phyloP scores from a whole-genome alignment of 1,284 basidiomycete genomes.

The Thelephora terrestris region DNA sequence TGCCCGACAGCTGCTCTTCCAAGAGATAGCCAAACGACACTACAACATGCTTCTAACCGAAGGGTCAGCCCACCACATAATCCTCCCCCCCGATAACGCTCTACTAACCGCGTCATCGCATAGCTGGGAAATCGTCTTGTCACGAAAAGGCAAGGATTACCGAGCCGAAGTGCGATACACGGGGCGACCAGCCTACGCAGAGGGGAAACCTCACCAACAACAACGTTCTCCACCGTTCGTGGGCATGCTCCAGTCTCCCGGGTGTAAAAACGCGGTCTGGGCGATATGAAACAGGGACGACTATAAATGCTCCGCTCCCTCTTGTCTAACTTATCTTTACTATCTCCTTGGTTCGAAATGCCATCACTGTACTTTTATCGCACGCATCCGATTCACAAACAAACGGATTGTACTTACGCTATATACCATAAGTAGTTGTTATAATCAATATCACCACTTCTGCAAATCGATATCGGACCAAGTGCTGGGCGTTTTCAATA shows the following conservation, averaged over 20 bases:
- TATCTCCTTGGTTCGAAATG: too few relatives aligned
- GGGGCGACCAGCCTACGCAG: constrained; percentile 50
- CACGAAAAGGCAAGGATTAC: constrained; percentile 48
- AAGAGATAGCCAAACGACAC: constrained; percentile 42
- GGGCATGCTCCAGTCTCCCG: constrained; percentile 34
- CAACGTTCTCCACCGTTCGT: constrained; percentile 54
- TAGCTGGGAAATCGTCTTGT: constrained; percentile 61
- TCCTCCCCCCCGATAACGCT: constrained; percentile 5
- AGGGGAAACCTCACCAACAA: constrained; percentile 33
- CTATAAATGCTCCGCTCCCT: too few relatives aligned
- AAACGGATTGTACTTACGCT: too few relatives aligned
- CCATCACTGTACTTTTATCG: too few relatives aligned
- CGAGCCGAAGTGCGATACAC: constrained; percentile 60
- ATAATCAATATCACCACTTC: too few relatives aligned
- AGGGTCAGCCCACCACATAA: constrained; percentile 40
- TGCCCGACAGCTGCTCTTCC: constrained; percentile 51
- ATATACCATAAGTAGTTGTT: too few relatives aligned
- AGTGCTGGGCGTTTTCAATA: too few relatives aligned
- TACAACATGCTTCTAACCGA: constrained; percentile 58
- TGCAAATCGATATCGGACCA: too few relatives aligned
- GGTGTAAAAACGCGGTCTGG: not conserved
- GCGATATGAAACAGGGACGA: too few relatives aligned
- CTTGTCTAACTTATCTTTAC: too few relatives aligned
- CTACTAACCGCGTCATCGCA: constrained; percentile 3
- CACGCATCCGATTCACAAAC: too few relatives aligned